Base-by-base conservation (phyloP, 1,284 basidiomycete species). In the Jaminaea rosea region DNA sequence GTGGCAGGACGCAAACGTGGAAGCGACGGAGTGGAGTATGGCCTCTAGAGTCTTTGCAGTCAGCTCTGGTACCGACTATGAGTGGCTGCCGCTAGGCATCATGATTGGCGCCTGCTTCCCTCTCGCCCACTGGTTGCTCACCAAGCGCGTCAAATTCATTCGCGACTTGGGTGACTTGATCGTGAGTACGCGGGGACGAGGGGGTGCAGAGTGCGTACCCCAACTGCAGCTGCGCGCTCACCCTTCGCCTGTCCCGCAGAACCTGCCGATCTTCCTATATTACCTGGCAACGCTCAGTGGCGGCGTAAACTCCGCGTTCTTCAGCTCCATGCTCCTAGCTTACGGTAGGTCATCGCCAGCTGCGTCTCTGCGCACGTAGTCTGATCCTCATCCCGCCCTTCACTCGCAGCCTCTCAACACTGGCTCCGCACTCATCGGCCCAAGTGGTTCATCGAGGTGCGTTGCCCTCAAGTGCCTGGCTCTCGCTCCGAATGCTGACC, bases 401-500 rank as follows among this genome's bases (percentile, higher is more conserved):
- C n/a, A n/a, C n/a, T n/a, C n/a, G n/a, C n/a, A n/a, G n/a, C n/a
- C n/a, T n/a, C n/a, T n/a, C n/a, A n/a, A n/a, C n/a, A n/a, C n/a
- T n/a, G n/a, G n/a, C n/a, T n/a, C n/a, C n/a, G n/a, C n/a, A n/a
- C n/a, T n/a, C n/a, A n/a, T n/a, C n/a, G n/a, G n/a, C n/a, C n/a
- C n/a, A n/a, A n/a, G n/a, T n/a, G n/a, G n/a, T n/a, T n/a, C n/a
- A n/a, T n/a, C n/a, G n/a, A n/a, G n/a, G n/a, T n/a, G n/a, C n/a
- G n/a, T n/a, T n/a, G n/a, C n/a, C n/a, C n/a, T n/a, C n/a, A n/a
- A n/a, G n/a, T n/a, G n/a, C n/a, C n/a, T n/a, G n/a, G n/a, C n/a
- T n/a, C n/a, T 85, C 84, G 72, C 84, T 83, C 63, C 78, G 85
- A 49, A 74, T 84, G 1, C 82, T 81, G 9, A 83, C 82, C 26